These are phyloP conservation scores for Tricholomella constricta DNA, from an alignment of 768 basidiomycete genomes.

Conservation along the genomic window DNA sequence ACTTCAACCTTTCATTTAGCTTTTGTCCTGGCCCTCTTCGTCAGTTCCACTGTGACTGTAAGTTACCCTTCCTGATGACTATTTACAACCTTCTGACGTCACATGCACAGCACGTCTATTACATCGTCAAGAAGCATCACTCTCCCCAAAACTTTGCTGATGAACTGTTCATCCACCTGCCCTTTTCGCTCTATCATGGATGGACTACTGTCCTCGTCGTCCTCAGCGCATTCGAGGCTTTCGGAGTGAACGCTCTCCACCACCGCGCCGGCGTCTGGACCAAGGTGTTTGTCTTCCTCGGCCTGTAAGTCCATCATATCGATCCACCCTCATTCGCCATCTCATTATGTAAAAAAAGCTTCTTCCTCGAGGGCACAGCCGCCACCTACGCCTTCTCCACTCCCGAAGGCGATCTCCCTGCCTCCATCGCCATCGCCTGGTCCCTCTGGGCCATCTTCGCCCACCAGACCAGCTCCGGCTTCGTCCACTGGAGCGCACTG, in stretches of 20 bases:
- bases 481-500: constrained; percentile 91
- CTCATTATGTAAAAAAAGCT: constrained; percentile 38
- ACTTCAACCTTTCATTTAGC: constrained; percentile 44
- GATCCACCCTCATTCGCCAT: not conserved
- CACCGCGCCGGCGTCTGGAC: constrained; percentile 83
- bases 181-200: constrained; percentile 95
- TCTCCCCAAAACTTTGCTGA: constrained; percentile 63
- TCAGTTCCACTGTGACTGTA: constrained; percentile 68
- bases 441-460: constrained; percentile 93
- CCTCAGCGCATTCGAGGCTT: constrained; percentile 84
- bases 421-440: constrained; percentile 89
- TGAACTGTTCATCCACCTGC: constrained; percentile 91
- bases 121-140: constrained; percentile 88
- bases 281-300: constrained; percentile 94
- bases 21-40: constrained; percentile 86
- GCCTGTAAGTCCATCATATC: constrained; percentile 57
- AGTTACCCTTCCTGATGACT: constrained; percentile 23
- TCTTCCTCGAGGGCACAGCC: constrained; percentile 91
- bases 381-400: constrained; percentile 95
- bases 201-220: constrained; percentile 87
- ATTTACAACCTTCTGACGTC: constrained; percentile 32
- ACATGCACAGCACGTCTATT: constrained; percentile 83
- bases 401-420: constrained; percentile 89
- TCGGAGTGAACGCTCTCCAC: constrained; percentile 72
- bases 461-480: constrained; percentile 63